These are phyloP conservation scores for Botrytis hyacinthi DNA, from an alignment of 2,329 filamentous ascomycete genomes.

Conservation along the genomic window DNA sequence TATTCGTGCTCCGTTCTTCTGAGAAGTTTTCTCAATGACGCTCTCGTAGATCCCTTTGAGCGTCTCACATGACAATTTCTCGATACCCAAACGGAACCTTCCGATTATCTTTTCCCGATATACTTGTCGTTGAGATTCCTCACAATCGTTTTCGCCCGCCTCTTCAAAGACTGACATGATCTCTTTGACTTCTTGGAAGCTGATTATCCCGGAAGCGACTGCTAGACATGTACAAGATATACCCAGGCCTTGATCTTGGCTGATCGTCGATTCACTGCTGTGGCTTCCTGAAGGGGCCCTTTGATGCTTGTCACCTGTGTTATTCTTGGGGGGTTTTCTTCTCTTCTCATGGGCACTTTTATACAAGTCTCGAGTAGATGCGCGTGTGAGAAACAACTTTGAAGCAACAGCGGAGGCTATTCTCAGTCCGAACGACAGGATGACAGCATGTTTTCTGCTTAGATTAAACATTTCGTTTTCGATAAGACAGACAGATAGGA, in stretches of 20 bases:
- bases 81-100: not conserved
- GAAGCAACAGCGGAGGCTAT: not conserved
- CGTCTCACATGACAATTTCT: not conserved
- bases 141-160: not conserved
- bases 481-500: not conserved
- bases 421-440: not conserved
- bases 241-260: not conserved
- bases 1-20: not conserved
- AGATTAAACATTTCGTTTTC: not conserved
- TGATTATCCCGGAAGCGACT: not conserved
- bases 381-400: not conserved
- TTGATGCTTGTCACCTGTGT: not conserved
- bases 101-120: not conserved
- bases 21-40: not conserved
- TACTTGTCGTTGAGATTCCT: not conserved
- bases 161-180: not conserved
- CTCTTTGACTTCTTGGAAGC: not conserved
- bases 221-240: not conserved
- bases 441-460: not conserved
- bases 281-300: not conserved
- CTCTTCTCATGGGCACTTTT: not conserved
- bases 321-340: accelerated
- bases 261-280: not conserved
- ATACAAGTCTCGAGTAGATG: not conserved
- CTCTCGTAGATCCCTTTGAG: not conserved